Conservation (phyloP, 768 basidiomycete species). For the Pisolithus orientalis region DNA sequence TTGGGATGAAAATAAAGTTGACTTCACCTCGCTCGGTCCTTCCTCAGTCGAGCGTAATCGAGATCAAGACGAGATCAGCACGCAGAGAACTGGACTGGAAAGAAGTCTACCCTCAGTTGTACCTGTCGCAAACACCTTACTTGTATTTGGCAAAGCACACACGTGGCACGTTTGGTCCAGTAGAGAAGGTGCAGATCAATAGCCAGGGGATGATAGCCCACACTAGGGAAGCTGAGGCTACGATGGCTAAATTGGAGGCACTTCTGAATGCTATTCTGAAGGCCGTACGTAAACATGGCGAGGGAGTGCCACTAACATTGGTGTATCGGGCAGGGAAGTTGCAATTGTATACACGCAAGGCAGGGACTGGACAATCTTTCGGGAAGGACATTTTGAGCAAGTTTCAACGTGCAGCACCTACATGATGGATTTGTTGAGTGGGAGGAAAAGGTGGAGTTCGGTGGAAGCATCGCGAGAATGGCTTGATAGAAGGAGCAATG, state of each 20-base stretch:
- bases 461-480: no score
- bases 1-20: constrained; percentile 16
- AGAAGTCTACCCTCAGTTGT: constrained; percentile 60
- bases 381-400: constrained; percentile 17
- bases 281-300: constrained; percentile 45
- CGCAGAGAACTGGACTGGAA: constrained; percentile 43
- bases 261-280: constrained; percentile 35
- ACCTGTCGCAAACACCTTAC: constrained; percentile 60
- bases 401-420: constrained; percentile 5
- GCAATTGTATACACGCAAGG: constrained; percentile 43
- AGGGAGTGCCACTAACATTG: constrained; percentile 46
- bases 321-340: constrained; percentile 42
- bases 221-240: constrained; percentile 13
- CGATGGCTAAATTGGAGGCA: constrained; percentile 22
- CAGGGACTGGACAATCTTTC: constrained; percentile 14
- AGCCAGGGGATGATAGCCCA: constrained; percentile 17
- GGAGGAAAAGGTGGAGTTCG: no score
- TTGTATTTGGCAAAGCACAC: constrained; percentile 55
- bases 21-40: constrained; percentile 23
- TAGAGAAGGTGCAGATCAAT: constrained; percentile 42
- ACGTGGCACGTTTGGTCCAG: constrained; percentile 43
- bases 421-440: no score
- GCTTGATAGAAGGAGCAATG: no score
- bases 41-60: constrained; percentile 31
- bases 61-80: constrained; percentile 28